Percentiles rank a stretch among this genome's conserved stretches.
These are phyloP conservation scores for Adansonia grandidieri DNA, from an alignment of 441 rosid genomes.

Conservation along the genomic window DNA sequence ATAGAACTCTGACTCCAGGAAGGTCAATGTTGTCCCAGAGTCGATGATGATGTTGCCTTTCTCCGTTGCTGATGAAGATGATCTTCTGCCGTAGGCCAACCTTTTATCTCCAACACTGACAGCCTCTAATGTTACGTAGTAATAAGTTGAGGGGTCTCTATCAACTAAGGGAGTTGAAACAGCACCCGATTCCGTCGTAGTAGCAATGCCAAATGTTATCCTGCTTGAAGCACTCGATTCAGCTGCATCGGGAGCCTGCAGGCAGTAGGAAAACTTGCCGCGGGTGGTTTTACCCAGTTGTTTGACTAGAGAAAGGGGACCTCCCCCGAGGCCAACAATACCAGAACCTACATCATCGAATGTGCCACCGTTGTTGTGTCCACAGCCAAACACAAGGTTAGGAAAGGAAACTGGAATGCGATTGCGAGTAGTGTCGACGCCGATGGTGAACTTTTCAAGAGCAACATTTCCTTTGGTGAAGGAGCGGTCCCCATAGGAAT, in stretches of 20 bases:
- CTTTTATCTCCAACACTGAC: constrained; percentile 44
- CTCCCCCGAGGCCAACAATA: constrained; percentile 61
- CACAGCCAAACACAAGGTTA: constrained; percentile 48
- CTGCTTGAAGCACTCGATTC: constrained; percentile 37
- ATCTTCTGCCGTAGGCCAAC: constrained; percentile 30
- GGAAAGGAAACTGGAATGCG: constrained; percentile 35
- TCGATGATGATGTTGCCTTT: constrained; percentile 52
- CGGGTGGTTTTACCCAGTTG: constrained; percentile 43
- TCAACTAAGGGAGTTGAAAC: constrained; percentile 35
- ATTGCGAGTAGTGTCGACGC: constrained; percentile 29
- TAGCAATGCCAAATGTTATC: constrained; percentile 49
- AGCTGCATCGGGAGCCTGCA: constrained; percentile 33
- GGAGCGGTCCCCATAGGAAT: constrained; percentile 51
- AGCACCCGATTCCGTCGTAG: neutral
- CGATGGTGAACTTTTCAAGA: constrained; percentile 47
- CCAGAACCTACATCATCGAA: constrained; percentile 51
- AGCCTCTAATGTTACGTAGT: constrained; percentile 48
- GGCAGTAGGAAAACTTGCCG: constrained; percentile 59
- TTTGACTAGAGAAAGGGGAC: constrained; percentile 50
- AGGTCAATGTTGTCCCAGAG: constrained; percentile 49
- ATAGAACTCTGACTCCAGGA: constrained; percentile 36
- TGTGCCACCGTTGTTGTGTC: constrained; percentile 47
- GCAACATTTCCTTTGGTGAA: constrained; percentile 52
- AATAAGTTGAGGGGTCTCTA: constrained; percentile 40
- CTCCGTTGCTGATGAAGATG: constrained; percentile 1